These are phyloP conservation scores for Castanopsis chinensis DNA, from an alignment of 306 rosid species.

Conservation along the genomic window DNA sequence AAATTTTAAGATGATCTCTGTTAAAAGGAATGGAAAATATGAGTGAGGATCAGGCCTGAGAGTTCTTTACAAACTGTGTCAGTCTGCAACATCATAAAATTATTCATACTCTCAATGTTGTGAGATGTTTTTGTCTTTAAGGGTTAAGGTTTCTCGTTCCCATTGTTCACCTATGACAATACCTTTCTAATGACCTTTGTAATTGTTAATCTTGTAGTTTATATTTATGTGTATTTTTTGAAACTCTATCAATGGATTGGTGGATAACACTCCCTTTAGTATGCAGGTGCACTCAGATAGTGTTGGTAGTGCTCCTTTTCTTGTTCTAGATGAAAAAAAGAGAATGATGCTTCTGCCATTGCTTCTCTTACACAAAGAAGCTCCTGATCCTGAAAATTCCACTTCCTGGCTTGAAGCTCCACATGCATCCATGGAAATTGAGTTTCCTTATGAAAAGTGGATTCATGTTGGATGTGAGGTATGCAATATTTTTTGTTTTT, in stretches of 20 bases:
- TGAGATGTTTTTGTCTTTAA: background rate
- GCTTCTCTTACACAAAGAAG: constrained; percentile 46
- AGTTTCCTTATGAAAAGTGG: constrained; percentile 77
- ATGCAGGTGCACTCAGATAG: constrained; percentile 56
- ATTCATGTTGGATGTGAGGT: constrained; percentile 93
- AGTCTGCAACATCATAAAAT: background rate
- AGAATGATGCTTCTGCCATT: constrained; percentile 54
- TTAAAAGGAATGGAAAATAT: background rate
- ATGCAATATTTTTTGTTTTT: constrained; percentile 17
- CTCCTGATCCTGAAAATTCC: constrained; percentile 38
- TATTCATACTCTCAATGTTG: background rate
- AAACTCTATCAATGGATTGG: background rate
- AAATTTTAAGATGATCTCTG: constrained; percentile 3
- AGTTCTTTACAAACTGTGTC: background rate
- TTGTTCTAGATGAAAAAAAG: constrained; percentile 49
- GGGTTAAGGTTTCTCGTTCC: background rate
- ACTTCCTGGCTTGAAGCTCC: constrained; percentile 46
- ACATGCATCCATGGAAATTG: constrained; percentile 43
- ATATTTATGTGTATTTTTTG: constrained; percentile 9
- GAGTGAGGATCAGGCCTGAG: background rate
- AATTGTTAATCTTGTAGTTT: background rate
- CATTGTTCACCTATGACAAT: background rate
- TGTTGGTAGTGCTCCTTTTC: constrained; percentile 55
- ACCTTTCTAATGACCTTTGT: background rate
- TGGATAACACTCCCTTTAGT: constrained; percentile 6